Percentiles rank a stretch among this genome's conserved stretches.
Evolutionary conservation across 1,139 yeast genomes (phyloP).

Genomic region (Magnusiomyces ingens): DNA sequence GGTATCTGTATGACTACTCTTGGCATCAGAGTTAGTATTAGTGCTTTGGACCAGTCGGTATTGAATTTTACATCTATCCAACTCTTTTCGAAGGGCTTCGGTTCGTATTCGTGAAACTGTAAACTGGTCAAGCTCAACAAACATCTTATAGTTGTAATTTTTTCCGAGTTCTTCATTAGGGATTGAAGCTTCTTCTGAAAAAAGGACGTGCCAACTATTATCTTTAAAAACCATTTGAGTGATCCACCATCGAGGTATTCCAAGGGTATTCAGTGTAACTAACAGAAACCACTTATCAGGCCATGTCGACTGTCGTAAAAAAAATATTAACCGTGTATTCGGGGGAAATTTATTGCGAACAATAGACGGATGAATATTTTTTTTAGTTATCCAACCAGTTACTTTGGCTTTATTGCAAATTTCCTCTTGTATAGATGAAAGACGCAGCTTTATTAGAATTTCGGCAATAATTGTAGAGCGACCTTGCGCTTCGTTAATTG

Average conservation of each 20-base stretch:
- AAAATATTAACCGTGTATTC: conserved; percentile 25
- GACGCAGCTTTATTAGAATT: conserved; percentile 27
- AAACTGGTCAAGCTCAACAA: conserved; percentile 24
- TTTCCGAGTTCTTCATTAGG: conserved; percentile 17
- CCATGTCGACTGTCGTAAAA: conserved; percentile 31
- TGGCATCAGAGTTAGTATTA: conserved; percentile 21
- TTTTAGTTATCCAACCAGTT: conserved; percentile 32
- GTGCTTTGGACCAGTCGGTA: conserved; percentile 21
- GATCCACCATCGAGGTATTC: conserved; percentile 29
- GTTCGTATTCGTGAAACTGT: conserved; percentile 26
- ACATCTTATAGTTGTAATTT: conserved; percentile 21
- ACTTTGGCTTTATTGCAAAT: conserved; percentile 29
- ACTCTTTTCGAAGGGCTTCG: conserved; percentile 24
- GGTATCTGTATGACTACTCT: neutral
- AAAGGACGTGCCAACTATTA: conserved; percentile 25
- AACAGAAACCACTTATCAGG: conserved; percentile 33
- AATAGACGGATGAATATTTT: conserved; percentile 23
- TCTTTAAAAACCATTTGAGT: conserved; percentile 28
- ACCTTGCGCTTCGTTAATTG: conserved; percentile 28
- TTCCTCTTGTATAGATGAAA: conserved; percentile 30
- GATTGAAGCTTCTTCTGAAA: conserved; percentile 24
- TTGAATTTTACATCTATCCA: conserved; percentile 21
- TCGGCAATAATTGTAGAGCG: conserved; percentile 24
- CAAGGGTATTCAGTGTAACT: conserved; percentile 25
- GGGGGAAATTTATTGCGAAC: conserved; percentile 23